Conservation (phyloP, 345 rosid genomes). For the Noccaea bulbosa region DNA sequence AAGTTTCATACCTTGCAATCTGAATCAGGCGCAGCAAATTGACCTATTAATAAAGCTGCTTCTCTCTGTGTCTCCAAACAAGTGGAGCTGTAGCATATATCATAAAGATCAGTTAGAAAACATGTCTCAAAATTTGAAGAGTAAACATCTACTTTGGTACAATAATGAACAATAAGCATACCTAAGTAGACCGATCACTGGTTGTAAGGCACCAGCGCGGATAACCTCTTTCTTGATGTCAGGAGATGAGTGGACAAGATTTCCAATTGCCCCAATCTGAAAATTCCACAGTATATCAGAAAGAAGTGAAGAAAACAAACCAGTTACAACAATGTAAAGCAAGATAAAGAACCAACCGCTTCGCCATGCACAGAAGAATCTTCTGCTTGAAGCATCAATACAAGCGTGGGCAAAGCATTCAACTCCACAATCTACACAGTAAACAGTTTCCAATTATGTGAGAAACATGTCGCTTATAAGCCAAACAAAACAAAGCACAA, state of each 20-base stretch:
- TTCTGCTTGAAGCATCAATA: conserved; percentile 68
- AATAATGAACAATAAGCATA: conserved; percentile 33
- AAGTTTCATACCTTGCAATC: conserved; percentile 66
- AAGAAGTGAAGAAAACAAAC: conserved; percentile 4
- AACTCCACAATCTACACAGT: conserved; percentile 68
- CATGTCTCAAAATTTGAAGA: neutral
- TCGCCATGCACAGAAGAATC: conserved; percentile 66
- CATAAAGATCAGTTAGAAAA: conserved; percentile 21
- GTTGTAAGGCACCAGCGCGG: conserved; percentile 77
- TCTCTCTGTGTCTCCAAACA: conserved; percentile 78
- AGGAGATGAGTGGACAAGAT: conserved; percentile 79
- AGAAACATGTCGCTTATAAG: conserved; percentile 11
- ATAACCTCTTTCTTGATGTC: conserved; percentile 71
- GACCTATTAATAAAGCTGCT: conserved; percentile 78
- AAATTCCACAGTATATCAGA: conserved; percentile 16
- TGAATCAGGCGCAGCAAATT: conserved; percentile 81
- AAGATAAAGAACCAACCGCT: conserved; percentile 57
- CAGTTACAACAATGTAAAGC: neutral
- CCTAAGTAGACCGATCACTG: conserved; percentile 79
- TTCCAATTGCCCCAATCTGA: conserved; percentile 80
- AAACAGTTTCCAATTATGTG: conserved; percentile 38
- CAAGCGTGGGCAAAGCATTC: conserved; percentile 67
- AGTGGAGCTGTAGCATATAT: conserved; percentile 56
- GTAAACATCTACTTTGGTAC: conserved; percentile 2
- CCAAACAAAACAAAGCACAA: neutral